phyloP scores from a whole-genome alignment of 208 protist species.

The Vickermania ingenoplastis region DNA sequence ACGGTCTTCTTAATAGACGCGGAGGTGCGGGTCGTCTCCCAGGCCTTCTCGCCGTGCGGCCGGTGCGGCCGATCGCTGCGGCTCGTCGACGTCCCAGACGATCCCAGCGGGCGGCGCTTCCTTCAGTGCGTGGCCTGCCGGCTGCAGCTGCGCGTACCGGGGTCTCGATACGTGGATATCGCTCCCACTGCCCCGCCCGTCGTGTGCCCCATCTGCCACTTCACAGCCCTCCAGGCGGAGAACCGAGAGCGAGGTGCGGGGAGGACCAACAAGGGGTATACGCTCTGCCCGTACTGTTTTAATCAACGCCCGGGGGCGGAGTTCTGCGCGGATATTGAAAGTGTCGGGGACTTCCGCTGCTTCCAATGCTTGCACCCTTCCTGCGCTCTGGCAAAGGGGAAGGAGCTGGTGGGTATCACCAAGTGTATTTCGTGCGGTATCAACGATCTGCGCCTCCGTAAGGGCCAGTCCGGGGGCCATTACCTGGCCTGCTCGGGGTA shows the following conservation, averaged over 20 bases:
- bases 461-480: slow-evolving; percentile 10
- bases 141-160: slow-evolving; percentile 43
- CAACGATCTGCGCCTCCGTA: slow-evolving; percentile 62
- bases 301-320: slow-evolving; percentile 35
- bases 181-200: slow-evolving; percentile 24
- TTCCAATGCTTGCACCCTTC: slow-evolving; percentile 67
- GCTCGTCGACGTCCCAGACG: not conserved
- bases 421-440: slow-evolving; percentile 49
- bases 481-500: slow-evolving; percentile 70
- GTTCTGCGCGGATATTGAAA: slow-evolving; percentile 7
- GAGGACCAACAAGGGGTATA: slow-evolving; percentile 32
- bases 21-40: not conserved
- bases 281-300: slow-evolving; percentile 73
- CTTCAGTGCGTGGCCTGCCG: slow-evolving; percentile 36
- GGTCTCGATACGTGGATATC: slow-evolving; percentile 32
- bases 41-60: not conserved
- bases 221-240: slow-evolving; percentile 42
- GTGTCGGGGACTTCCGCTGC: slow-evolving; percentile 50
- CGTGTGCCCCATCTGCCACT: slow-evolving; percentile 57
- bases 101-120: slow-evolving; percentile 17
- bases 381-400: slow-evolving; percentile 66
- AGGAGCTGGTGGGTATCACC: slow-evolving; percentile 44
- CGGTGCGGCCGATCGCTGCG: not conserved
- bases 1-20: not conserved
- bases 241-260: slow-evolving; percentile 31